Percentiles rank a stretch among this genome's conserved stretches.
These are phyloP conservation scores for Paecilomyces sp. DNA, from an alignment of 2,329 filamentous ascomycete species.

Conservation along the genomic window DNA sequence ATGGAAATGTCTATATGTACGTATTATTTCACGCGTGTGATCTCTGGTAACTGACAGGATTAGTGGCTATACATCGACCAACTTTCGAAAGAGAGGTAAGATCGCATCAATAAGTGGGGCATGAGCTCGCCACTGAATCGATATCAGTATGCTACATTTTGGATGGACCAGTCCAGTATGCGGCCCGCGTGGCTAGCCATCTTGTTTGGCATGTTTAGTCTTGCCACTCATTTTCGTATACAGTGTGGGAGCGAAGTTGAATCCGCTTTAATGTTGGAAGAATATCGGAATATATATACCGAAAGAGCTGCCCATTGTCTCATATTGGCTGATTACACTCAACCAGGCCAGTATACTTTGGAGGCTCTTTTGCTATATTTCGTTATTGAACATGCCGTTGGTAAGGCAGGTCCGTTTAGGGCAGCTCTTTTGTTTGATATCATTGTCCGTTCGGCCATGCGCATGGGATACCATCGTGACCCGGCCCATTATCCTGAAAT, in stretches of 20 bases:
- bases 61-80: background rate
- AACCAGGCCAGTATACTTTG: conserved; percentile 4
- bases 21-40: background rate
- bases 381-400: conserved; percentile 1
- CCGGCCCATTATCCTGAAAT: conserved; percentile 27
- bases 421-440: conserved; percentile 19
- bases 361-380: conserved; percentile 3
- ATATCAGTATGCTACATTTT: conserved; percentile 5
- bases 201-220: conserved; percentile 3
- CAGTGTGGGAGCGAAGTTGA: background rate
- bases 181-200: conserved; percentile 3
- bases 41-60: background rate
- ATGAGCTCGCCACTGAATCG: background rate
- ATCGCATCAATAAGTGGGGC: background rate
- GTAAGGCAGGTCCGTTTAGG: conserved; percentile 15
- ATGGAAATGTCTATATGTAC: conserved; percentile 2
- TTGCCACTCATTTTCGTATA: background rate
- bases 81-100: background rate
- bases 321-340: conserved; percentile 5
- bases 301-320: conserved; percentile 5
- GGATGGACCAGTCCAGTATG: conserved; percentile 3
- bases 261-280: background rate
- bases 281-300: conserved; percentile 1
- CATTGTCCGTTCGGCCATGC: conserved; percentile 19
- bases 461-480: conserved; percentile 38